Evolutionary conservation across 2,329 filamentous ascomycete genomes (phyloP), one percentile per base, ranked within the genome.

Genomic region (Cadophora luteo-olivacea): DNA sequence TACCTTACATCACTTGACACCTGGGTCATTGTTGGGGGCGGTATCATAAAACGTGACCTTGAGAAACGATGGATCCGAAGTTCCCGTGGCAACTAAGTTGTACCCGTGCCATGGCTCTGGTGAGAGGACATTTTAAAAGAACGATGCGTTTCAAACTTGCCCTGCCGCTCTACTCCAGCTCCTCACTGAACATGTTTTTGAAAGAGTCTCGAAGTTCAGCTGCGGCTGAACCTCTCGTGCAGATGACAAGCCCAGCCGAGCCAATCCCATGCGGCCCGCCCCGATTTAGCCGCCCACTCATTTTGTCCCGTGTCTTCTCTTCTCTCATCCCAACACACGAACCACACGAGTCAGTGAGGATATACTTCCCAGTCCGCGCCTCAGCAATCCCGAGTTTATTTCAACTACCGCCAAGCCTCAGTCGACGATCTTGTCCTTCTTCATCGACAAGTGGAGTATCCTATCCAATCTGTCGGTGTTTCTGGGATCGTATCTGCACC

Each of bases 321-420:
- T 4, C 25, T 32, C 51, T 54, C 49, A 24, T 25, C 52, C n/a
- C 45, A 49, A 49, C 3, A 4, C 19, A 22, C 6, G 9, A 22
- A 60, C 22, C 55, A 24, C 55, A 60, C 33, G 33, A 60, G 36
- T 41, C 33, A 60, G 33, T 41, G 55, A 60, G 25, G 55, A 60
- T 60, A 60, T 60, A 41, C 55, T 32, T 29, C 54, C 4, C 29
- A 29, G 3, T 57, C 19, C 55, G 12, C 36, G 6, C n/a, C 55
- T 19, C 33, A 38, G n/a, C 6, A 36, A 11, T 14, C 12, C 2
- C 11, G 33, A 60, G 33, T 14, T 60, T 60, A 41, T 25, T 25
- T 24, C 55, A 60, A 60, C 55, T 19, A 60, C 55, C n/a, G 55
- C 55, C 55, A 41, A 60, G 55, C 12, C 4, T 41, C n/a, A 7